These are phyloP conservation scores for Leucogyrophana mollusca DNA, from an alignment of 768 basidiomycete genomes.

Conservation along the genomic window DNA sequence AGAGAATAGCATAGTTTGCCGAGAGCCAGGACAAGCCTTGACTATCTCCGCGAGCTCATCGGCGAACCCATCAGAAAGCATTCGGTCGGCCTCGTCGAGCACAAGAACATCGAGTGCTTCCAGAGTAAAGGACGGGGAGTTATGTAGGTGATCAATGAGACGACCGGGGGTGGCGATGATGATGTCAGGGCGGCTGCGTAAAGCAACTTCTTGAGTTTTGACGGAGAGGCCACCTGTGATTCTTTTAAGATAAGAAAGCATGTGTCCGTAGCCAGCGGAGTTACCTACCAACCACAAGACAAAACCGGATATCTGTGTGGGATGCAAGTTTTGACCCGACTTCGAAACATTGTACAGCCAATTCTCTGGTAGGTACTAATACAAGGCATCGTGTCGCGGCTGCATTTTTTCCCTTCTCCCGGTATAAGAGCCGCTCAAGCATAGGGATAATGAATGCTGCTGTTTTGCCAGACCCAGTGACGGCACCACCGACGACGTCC, in stretches of 20 bases:
- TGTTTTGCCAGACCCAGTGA: slow-evolving; percentile 98
- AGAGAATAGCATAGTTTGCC: slow-evolving; percentile 98
- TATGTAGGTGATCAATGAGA: slow-evolving; percentile 95
- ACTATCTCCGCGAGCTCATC: slow-evolving; percentile 95
- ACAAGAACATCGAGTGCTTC: slow-evolving; percentile 92
- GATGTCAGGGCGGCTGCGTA: slow-evolving; percentile 88
- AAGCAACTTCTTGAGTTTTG: slow-evolving; percentile 83
- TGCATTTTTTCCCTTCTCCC: slow-evolving; percentile 85
- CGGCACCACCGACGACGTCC: slow-evolving; percentile 93
- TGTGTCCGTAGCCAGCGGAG: slow-evolving; percentile 6
- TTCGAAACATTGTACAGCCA: slow-evolving; percentile 94
- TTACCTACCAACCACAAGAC: slow-evolving; percentile 82
- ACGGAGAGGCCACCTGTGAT: slow-evolving; percentile 85
- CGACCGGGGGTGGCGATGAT: slow-evolving; percentile 97
- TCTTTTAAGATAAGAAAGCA: slow-evolving; percentile 7
- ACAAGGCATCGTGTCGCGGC: slow-evolving; percentile 89
- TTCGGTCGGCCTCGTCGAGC: slow-evolving; percentile 96
- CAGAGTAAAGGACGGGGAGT: slow-evolving; percentile 89
- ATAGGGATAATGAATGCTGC: slow-evolving; percentile 96
- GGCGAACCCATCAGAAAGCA: slow-evolving; percentile 93
- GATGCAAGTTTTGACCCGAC: slow-evolving; percentile 83
- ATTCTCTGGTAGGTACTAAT: slow-evolving; percentile 91
- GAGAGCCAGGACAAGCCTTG: slow-evolving; percentile 78
- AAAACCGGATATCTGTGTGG: slow-evolving; percentile 88
- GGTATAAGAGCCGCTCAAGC: slow-evolving; percentile 87